Conservation (phyloP, 2,329 filamentous ascomycete species). For the Pestalotiopsis sp. region DNA sequence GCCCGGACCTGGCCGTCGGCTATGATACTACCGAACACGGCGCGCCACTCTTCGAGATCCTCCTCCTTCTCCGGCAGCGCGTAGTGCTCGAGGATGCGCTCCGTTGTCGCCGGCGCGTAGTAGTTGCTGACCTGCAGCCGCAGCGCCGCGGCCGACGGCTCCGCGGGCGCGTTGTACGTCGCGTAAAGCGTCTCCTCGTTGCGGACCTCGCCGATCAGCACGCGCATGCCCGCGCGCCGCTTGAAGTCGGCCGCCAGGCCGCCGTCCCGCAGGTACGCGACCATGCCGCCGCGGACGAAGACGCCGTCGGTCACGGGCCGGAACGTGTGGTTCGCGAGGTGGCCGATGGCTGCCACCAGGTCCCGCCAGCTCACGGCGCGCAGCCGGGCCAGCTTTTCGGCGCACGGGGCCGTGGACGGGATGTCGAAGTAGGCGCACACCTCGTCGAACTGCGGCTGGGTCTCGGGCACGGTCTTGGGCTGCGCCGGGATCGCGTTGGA, state of each 20-base stretch:
- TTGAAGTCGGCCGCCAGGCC: conserved; percentile 41
- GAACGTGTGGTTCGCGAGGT: conserved; percentile 47
- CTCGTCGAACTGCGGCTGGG: conserved; percentile 45
- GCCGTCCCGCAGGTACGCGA: conserved; percentile 38
- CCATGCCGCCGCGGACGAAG: conserved; percentile 41
- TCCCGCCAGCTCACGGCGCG: conserved; percentile 33
- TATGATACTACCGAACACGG: conserved; percentile 42
- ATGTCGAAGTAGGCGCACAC: conserved; percentile 36
- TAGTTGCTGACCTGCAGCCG: conserved; percentile 43
- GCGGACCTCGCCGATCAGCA: conserved; percentile 45
- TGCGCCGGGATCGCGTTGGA: conserved; percentile 49
- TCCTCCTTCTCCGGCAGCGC: conserved; percentile 31
- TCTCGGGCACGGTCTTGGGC: conserved; percentile 39
- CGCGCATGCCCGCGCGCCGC: conserved; percentile 28
- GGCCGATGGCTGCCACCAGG: conserved; percentile 35
- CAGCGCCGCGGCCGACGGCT: conserved; percentile 35
- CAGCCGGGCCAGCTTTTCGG: conserved; percentile 35
- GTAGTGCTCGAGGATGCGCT: conserved; percentile 38
- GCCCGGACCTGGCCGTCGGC: conserved; percentile 42
- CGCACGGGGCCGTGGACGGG: conserved; percentile 14
- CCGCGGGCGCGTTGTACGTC: conserved; percentile 38
- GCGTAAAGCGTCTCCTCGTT: conserved; percentile 48
- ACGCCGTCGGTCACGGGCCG: conserved; percentile 44
- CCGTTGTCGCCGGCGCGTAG: conserved; percentile 40
- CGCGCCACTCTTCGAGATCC: conserved; percentile 36